Evolutionary conservation across 129 eudicot species (phyloP), one percentile per base, ranked within the genome.

Genomic region (Flaveria bidentis): DNA sequence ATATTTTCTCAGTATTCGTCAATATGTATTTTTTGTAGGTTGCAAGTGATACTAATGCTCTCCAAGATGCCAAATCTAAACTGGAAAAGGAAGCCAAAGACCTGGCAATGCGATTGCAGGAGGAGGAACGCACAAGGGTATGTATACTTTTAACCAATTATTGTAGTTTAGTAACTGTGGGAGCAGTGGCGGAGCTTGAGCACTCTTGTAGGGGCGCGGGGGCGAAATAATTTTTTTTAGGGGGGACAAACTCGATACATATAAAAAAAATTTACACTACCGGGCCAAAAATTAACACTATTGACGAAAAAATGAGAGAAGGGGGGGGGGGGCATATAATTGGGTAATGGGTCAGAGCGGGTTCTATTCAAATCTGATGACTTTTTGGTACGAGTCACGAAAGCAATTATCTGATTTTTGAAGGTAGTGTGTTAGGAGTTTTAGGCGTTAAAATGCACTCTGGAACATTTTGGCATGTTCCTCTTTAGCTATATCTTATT

Each of bases 1-100:
- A 71, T 71, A 62, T 11, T 49, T 64, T 33, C 18, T 76, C 45
- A 13, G 65, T 52, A 64, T 30, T 26, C 18, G 41, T 57, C 73
- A 49, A 56, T 23, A 51, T 57, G 67, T 52, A 36, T 39, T 39
- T n/a, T 39, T 17, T 80, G 58, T 80, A 93, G 98, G 95, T 87
- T 83, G 94, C 98, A 42, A 90, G 74, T 75, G 95, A 88, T 75
- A 83, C 92, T 50, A 83, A 84, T 44, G 86, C 83, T 65, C 90
- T 90, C 72, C 90, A 92, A 79, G 89, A 78, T 60, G 89, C 92
- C 68, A 92, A 90, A 82, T 66, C 42, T 61, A 86, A 81, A 72
- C 76, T 90, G 80, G 98, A 92, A 83, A 84, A 84, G 84, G 81
- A 92, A 88, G 88, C 84, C 77, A 89, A 90, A 78, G 92, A 93